phyloP scores from a whole-genome alignment of 345 rosid genomes.

The Cardamine chenopodiifolia region DNA sequence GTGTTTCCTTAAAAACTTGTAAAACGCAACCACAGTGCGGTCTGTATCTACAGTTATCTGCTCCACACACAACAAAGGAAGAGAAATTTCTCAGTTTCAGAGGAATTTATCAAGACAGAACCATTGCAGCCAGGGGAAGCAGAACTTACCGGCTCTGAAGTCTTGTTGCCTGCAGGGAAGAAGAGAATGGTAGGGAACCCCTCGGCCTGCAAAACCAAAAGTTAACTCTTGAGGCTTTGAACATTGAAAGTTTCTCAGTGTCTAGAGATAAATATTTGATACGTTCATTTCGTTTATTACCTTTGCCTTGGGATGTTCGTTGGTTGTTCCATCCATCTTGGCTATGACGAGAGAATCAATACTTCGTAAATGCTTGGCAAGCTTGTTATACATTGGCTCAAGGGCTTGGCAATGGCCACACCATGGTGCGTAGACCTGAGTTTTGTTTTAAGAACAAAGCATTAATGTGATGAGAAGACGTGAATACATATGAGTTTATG shows the following conservation, averaged over 20 bases:
- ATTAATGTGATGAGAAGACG: not conserved
- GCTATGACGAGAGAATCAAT: conserved; percentile 89
- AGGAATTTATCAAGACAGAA: not conserved
- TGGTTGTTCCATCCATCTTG: conserved; percentile 99
- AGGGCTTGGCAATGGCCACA: conserved; percentile 98
- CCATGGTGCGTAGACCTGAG: conserved; percentile 97
- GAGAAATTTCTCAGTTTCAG: not conserved
- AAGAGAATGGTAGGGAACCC: conserved; percentile 96
- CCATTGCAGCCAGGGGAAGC: not conserved
- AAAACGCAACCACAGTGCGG: conserved; percentile 91
- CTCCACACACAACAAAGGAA: conserved; percentile 31
- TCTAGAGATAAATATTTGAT: not conserved
- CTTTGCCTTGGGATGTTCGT: conserved; percentile 98
- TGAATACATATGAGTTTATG: conserved; percentile 6
- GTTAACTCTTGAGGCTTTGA: not conserved
- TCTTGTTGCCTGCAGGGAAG: conserved; percentile 98
- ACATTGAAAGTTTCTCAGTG: not conserved
- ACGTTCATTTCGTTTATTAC: conserved; percentile 42
- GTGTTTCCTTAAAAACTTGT: conserved; percentile 85
- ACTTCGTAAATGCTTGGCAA: conserved; percentile 78
- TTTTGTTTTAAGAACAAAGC: conserved; percentile 3
- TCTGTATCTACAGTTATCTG: conserved; percentile 89
- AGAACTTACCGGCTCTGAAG: conserved; percentile 88
- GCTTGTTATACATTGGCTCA: conserved; percentile 92
- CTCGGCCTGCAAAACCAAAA: conserved; percentile 62